Evolutionary conservation across 75 land plant species (phyloP), one percentile per base, ranked within the genome.

Genomic region (Pinus tabuliformis): DNA sequence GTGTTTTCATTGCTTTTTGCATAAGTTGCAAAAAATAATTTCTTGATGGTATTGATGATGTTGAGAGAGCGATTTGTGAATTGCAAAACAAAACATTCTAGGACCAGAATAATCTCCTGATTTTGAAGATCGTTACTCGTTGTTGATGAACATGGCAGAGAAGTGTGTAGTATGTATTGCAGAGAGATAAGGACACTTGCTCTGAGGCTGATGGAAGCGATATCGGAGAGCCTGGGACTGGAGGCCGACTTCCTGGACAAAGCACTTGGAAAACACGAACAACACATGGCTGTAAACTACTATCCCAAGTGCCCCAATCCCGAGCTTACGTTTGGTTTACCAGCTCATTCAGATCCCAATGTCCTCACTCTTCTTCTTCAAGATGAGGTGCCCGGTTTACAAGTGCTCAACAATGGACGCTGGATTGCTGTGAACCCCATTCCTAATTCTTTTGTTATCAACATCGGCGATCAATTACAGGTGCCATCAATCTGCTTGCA

Each of bases 301-400:
- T 91, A 91, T 59, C 94, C 94, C 14, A 82, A 86, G 20, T 90
- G 92, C 73, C 94, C 92, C 6, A 82, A 90, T 58, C 94, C 94
- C 49, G 88, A 85, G 58, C 83, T 90, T 4, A 91, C 92, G 4
- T 83, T 83, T 17, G 92, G 94, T 5, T 76, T 91, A n/a, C 92
- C 84, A 6, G 83, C 84, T 20, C 94, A 91, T 68, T 87, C 91
- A n/a, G 89, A 91, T 57, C 84, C 84, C 65, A 85, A 83, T 30
- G 81, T 84, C 36, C 70, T 91, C 80, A 87, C 92, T 24, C 39
- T 91, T 24, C 80, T 91, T 22, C 86, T 91, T 42, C 93, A 89
- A 73, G 87, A 89, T 56, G 75, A 81, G 36, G 82, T 90, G 22
- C 73, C 81, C 5, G 92, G 92, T 3, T 37, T 91, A 22, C 87